Base-by-base conservation (phyloP, 768 basidiomycete species). In the Pleurotus cornucopiae region DNA sequence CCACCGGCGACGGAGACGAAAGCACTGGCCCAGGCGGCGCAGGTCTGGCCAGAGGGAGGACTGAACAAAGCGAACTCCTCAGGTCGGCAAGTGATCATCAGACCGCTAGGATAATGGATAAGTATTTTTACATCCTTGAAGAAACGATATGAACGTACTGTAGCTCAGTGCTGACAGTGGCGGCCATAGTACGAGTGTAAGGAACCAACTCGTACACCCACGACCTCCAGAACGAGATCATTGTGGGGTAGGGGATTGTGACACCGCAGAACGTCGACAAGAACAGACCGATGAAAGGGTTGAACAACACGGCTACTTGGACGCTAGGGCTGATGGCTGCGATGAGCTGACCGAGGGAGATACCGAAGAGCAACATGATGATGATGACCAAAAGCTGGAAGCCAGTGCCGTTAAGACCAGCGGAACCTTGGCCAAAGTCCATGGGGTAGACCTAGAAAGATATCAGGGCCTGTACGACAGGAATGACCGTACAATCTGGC, bases 201-300 rank as follows among this genome's bases (percentile, higher is more conserved):
- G 91, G 90, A 45, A 75, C 73, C 6, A 88, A 71, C 58, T 84
- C 76, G 68, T 93, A 93, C 13, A 92, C 68, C 89, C 90, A 93
- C n/a, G 75, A 76, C 59, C 80, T 73, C 87, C 87, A 91, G 76
- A 90, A 91, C 25, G 67, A 65, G 7, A 77, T 76, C 67, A 91
- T 69, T 3, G 76, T 77, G 0, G 84, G 80, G 56, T 79, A 86
- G 0, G 88, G 89, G 54, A 91, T 82, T 1, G 87, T 86, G 13
- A 91, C 88, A 65, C 91, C 91, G 61, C 88, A 90, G 80, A 92
- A 92, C 13, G 84, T 78, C 3, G 80, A 70, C 49, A 91, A 79
- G 39, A 87, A 73, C 30, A 86, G 67, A 43, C 78, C 73, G 47
- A 91, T 58, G 76, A 90, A 87, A 1, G 91, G 91, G 67, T 89